Evolutionary conservation across 2,329 filamentous ascomycete genomes (phyloP), one percentile per base, ranked within the genome.

Genomic region (Colletotrichum abscissum): DNA sequence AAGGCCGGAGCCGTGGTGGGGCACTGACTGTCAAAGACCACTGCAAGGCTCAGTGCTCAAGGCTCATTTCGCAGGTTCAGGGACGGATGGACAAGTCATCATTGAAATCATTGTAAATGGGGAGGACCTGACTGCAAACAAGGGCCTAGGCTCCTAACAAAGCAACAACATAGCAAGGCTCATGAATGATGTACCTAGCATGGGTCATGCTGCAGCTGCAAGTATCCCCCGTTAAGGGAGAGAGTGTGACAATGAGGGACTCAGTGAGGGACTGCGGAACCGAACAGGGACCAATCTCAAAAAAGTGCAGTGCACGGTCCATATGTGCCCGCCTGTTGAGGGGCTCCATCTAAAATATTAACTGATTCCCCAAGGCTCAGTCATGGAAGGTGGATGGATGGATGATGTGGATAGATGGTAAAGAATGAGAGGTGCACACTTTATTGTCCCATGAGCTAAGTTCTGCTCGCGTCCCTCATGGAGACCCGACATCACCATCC

Each of bases 291-390:
- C 70, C 42, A 38, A 55, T 64, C 49, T 49, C 46, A 11, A 11
- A n/a, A n/a, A 22, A 24, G 63, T 24, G 49, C 67, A 63, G 59
- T 35, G 67, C 67, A 71, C 67, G 49, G 49, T 14, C 49, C 67
- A 73, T 12, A 19, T 49, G 19, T 38, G 24, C 55, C 67, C 60
- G 71, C 67, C 67, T 73, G 67, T 71, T 71, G 71, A 73, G 62
- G 71, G 71, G 71, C 62, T 69, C 67, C 67, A 73, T 65, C 67
- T 42, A 62, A 66, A 70, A 73, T 66, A 70, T 70, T 66, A 73
- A 65, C 70, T 62, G 70, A 73, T 72, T 22, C 33, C 60, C 49
- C 46, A 70, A 69, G 58, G 38, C 38, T 42, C 38, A 42, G 16
- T 42, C 38, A 42, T 16, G 38, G 14, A 16, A 6, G 38, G 5